These are phyloP conservation scores for Vaccinium corymbosum DNA, from an alignment of 148 eudicot genomes.

Conservation along the genomic window DNA sequence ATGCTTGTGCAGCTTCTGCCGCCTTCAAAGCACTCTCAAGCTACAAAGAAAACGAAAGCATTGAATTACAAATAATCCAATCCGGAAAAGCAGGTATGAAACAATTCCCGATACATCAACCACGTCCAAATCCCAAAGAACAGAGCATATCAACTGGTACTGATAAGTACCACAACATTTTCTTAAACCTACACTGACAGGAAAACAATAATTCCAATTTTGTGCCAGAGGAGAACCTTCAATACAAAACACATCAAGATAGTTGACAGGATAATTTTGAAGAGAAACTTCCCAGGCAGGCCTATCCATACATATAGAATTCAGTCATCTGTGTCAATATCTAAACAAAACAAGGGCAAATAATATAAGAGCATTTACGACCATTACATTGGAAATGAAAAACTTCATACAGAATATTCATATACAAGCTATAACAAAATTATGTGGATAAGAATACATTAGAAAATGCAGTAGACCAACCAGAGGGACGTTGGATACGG, in stretches of 20 bases:
- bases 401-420: not conserved
- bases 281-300: not conserved
- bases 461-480: no score
- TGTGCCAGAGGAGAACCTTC: no score
- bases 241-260: not conserved
- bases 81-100: not conserved
- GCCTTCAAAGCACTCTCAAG: conserved; percentile 76
- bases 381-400: not conserved
- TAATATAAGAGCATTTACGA: not conserved
- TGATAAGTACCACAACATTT: not conserved
- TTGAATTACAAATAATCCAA: not conserved
- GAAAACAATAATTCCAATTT: no score
- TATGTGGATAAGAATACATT: not conserved
- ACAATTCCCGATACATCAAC: not conserved
- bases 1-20: conserved; percentile 68
- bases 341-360: no score
- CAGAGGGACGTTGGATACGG: no score
- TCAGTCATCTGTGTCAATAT: no score
- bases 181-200: no score
- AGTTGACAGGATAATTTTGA: not conserved
- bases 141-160: not conserved
- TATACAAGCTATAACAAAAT: not conserved
- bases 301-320: not conserved
- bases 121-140: not conserved
- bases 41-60: conserved; percentile 18